phyloP scores from a whole-genome alignment of 164 flowering plant species.

The Aristolochia fimbriata region DNA sequence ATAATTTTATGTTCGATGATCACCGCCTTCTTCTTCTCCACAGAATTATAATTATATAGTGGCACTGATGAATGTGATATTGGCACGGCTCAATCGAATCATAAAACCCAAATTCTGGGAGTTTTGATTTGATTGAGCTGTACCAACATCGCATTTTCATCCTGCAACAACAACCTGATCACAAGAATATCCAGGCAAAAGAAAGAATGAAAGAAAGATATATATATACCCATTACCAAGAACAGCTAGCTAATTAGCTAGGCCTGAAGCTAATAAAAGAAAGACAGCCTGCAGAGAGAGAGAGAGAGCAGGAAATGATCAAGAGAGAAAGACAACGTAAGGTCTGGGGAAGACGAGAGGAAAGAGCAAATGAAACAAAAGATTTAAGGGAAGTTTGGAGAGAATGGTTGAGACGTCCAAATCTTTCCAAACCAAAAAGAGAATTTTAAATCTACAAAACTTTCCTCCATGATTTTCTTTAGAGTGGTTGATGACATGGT shows the following conservation, averaged over 20 bases:
- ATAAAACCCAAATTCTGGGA: conserved; percentile 30
- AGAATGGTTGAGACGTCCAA: conserved; percentile 33
- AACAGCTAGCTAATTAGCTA: no score
- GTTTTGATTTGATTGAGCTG: conserved; percentile 59
- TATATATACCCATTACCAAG: no score
- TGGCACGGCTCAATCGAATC: conserved; percentile 84
- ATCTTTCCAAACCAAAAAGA: conserved; percentile 13
- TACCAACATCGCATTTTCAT: conserved; percentile 39
- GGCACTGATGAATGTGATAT: conserved; percentile 28
- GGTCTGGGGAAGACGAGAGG: not conserved
- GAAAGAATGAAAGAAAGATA: not conserved
- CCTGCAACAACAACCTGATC: not conserved
- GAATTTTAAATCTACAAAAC: not conserved
- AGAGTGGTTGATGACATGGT: conserved; percentile 21
- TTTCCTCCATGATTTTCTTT: conserved; percentile 2
- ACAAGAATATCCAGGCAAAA: no score
- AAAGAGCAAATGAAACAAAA: not conserved
- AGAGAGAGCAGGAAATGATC: not conserved
- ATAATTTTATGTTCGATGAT: no score
- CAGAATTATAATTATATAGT: not conserved
- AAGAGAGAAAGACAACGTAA: not conserved
- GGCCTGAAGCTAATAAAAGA: no score
- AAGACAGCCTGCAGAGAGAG: not conserved
- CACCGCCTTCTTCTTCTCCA: not conserved
- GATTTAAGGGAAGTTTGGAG: not conserved